Conservation (phyloP, 371 early-diverging fungal genomes). For the Mucor piriformis region DNA sequence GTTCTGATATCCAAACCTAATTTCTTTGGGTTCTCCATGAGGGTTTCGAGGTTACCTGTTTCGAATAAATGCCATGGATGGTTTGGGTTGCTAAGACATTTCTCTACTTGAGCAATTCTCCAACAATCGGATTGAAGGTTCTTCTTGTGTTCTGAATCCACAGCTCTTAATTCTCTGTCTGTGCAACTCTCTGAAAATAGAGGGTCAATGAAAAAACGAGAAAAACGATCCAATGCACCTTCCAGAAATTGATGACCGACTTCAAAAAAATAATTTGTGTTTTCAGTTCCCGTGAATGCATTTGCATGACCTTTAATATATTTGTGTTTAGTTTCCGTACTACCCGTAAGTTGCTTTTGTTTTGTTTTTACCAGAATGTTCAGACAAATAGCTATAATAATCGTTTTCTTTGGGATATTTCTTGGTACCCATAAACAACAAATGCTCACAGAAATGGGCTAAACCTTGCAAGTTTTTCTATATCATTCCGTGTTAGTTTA, state of each 20-base stretch:
- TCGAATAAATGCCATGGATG: constrained; percentile 90
- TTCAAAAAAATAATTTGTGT: constrained; percentile 96
- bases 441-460: constrained; percentile 99
- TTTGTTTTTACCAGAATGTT: constrained; percentile 8
- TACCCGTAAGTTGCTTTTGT: neutral
- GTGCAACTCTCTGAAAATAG: constrained; percentile 85
- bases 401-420: constrained; percentile 96
- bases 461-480: constrained; percentile 82
- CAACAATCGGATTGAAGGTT: constrained; percentile 87
- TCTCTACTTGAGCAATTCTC: constrained; percentile 83
- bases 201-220: constrained; percentile 93
- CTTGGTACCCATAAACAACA: constrained; percentile 88
- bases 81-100: constrained; percentile 66
- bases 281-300: constrained; percentile 88
- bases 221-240: constrained; percentile 93
- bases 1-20: constrained; percentile 82
- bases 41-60: constrained; percentile 82
- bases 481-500: neutral
- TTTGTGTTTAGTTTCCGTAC: neutral
- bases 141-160: constrained; percentile 95
- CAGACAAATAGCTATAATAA: constrained; percentile 82
- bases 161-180: constrained; percentile 91
- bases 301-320: constrained; percentile 68
- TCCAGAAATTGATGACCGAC: constrained; percentile 83
- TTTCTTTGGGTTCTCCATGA: constrained; percentile 69